phyloP scores from a whole-genome alignment of 345 rosid genomes.

The Cardamine chenopodiifolia region DNA sequence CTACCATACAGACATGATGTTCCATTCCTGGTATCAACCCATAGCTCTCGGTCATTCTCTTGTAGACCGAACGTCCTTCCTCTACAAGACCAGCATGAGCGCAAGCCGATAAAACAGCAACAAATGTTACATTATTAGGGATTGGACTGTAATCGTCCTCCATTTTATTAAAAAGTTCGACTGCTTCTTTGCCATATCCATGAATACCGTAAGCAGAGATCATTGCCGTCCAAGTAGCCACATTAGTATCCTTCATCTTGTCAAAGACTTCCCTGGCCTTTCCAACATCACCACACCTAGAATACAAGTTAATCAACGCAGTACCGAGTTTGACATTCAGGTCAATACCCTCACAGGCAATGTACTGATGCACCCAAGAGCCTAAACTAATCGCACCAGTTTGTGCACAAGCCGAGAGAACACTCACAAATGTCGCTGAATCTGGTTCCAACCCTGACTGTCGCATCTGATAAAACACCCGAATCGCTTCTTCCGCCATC shows the following conservation, averaged over 20 bases:
- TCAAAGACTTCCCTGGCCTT: constrained; percentile 69
- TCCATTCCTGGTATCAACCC: constrained; percentile 61
- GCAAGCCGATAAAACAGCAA: constrained; percentile 78
- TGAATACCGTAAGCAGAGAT: constrained; percentile 82
- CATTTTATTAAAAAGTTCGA: constrained; percentile 62
- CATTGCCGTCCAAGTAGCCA: constrained; percentile 88
- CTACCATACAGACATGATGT: constrained; percentile 83
- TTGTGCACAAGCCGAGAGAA: constrained; percentile 81
- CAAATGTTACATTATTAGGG: constrained; percentile 75
- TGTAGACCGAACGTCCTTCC: constrained; percentile 53
- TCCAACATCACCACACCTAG: constrained; percentile 68
- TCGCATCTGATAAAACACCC: constrained; percentile 60
- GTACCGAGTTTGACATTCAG: constrained; percentile 76
- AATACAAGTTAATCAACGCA: constrained; percentile 78
- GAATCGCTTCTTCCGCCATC: constrained; percentile 57
- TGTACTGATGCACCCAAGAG: constrained; percentile 64
- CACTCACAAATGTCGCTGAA: constrained; percentile 63
- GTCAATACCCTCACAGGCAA: constrained; percentile 40
- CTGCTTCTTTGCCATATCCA: constrained; percentile 68
- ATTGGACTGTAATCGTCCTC: constrained; percentile 30
- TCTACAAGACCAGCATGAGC: constrained; percentile 78
- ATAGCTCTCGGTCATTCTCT: constrained; percentile 58
- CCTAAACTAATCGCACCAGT: constrained; percentile 63
- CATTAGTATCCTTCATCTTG: constrained; percentile 63
- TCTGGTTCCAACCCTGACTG: constrained; percentile 56